Evolutionary conservation across 2,329 filamentous ascomycete genomes (phyloP).

Genomic region (Fusarium zealandicum): DNA sequence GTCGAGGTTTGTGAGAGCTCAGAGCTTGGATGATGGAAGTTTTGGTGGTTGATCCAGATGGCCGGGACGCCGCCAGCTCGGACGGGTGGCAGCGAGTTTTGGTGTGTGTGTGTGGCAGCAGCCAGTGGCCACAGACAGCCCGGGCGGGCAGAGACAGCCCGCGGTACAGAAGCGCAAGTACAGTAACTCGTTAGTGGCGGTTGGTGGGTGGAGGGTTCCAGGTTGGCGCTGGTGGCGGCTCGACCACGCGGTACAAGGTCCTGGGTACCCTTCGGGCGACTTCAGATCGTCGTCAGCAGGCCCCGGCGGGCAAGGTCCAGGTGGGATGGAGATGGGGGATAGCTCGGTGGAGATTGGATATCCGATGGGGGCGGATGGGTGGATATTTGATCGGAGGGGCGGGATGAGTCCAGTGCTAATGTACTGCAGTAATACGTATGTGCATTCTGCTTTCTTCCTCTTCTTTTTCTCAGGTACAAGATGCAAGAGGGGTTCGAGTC

Average conservation of each 20-base stretch:
- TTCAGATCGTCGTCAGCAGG: slow-evolving; percentile 14
- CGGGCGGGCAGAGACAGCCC: no score
- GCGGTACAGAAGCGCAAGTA: slow-evolving; percentile 25
- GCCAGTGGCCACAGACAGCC: slow-evolving; percentile 4
- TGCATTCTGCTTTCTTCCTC: slow-evolving; percentile 17
- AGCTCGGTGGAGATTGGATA: slow-evolving; percentile 30
- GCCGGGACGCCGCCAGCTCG: slow-evolving; percentile 38
- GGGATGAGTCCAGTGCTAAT: not conserved
- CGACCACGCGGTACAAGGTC: slow-evolving; percentile 27
- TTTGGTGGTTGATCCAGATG: slow-evolving; percentile 41
- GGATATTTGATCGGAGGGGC: slow-evolving; percentile 24
- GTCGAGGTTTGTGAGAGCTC: slow-evolving; percentile 11
- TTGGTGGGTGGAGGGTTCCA: slow-evolving; percentile 18
- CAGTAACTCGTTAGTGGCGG: slow-evolving; percentile 24
- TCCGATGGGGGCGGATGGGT: slow-evolving; percentile 25
- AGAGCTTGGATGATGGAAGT: not conserved
- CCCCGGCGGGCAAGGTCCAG: slow-evolving; percentile 14
- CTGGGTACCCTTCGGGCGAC: slow-evolving; percentile 26
- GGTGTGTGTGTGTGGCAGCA: slow-evolving; percentile 22
- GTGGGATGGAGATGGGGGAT: slow-evolving; percentile 32
- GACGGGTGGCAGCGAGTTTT: slow-evolving; percentile 40
- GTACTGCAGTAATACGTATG: no score
- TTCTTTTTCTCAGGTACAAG: not conserved
- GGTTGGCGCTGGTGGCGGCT: slow-evolving; percentile 31
- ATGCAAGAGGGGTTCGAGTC: slow-evolving; percentile 1